These are phyloP conservation scores for Ziziphus jujuba DNA, from an alignment of 306 rosid genomes.

Conservation along the genomic window DNA sequence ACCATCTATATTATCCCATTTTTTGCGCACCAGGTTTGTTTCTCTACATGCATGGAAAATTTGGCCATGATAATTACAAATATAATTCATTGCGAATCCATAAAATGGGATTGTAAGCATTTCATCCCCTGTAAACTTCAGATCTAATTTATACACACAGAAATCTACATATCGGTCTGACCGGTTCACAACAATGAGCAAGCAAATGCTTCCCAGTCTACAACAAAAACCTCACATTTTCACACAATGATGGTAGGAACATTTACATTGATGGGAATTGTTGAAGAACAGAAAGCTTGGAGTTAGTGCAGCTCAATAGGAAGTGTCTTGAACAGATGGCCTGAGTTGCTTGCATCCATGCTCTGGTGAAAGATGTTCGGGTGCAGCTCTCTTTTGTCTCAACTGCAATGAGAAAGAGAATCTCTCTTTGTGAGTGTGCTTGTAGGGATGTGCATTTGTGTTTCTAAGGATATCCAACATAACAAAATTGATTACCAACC, in stretches of 20 bases:
- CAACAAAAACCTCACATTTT: background rate
- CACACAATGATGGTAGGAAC: background rate
- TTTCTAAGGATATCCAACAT: background rate
- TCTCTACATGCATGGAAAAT: background rate
- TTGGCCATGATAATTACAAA: no score
- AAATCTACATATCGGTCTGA: conserved; percentile 12
- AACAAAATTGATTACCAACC: conserved; percentile 27
- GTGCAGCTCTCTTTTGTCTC: conserved; percentile 76
- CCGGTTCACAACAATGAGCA: conserved; percentile 7
- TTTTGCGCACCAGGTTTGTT: no score
- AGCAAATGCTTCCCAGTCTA: conserved; percentile 11
- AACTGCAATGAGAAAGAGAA: conserved; percentile 48
- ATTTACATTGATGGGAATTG: conserved; percentile 22
- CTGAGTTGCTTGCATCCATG: conserved; percentile 78
- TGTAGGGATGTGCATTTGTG: background rate
- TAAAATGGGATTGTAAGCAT: background rate
- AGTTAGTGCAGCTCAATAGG: conserved; percentile 19
- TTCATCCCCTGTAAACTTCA: conserved; percentile 10
- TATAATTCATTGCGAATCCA: no score
- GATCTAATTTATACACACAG: conserved; percentile 18
- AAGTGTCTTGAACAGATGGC: conserved; percentile 33
- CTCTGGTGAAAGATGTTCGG: conserved; percentile 62
- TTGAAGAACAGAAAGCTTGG: background rate
- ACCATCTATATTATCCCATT: no score
- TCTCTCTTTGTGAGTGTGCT: background rate